These are phyloP conservation scores for Amaranthus hypochondriacus DNA, from an alignment of 148 eudicot species.

Conservation along the genomic window DNA sequence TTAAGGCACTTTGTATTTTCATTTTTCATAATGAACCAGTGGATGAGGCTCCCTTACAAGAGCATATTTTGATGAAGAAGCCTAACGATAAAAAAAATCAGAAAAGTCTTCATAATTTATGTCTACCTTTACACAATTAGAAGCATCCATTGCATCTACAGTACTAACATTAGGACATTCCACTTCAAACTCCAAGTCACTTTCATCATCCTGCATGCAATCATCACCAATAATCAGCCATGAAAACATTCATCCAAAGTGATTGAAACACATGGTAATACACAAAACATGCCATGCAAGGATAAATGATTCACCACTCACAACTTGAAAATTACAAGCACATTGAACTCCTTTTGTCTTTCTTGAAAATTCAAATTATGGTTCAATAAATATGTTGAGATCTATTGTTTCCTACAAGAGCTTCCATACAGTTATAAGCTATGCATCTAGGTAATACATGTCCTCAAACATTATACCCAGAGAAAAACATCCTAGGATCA, in stretches of 20 bases:
- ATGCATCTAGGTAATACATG: no score
- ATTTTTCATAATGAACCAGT: not conserved
- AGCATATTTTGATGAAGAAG: not conserved
- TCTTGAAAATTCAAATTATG: no score
- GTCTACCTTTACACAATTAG: slow-evolving; percentile 73
- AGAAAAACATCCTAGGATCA: no score
- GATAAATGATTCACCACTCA: not conserved
- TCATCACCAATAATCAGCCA: not conserved
- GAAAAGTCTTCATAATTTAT: not conserved
- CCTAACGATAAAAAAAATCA: not conserved
- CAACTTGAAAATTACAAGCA: not conserved
- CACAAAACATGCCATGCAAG: slow-evolving; percentile 1
- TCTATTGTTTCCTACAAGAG: no score
- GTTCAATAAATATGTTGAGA: no score
- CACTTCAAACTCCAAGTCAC: slow-evolving; percentile 82
- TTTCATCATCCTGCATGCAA: slow-evolving; percentile 75
- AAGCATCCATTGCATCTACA: slow-evolving; percentile 59
- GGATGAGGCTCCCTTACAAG: not conserved
- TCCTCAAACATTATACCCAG: no score
- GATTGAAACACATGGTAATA: not conserved
- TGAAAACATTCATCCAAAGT: not conserved
- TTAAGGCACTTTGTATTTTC: not conserved
- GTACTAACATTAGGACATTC: slow-evolving; percentile 55
- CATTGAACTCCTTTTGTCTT: no score
- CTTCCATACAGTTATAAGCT: no score